Conservation (phyloP, 1,139 yeast genomes). For the Kodamaea anthophila region DNA sequence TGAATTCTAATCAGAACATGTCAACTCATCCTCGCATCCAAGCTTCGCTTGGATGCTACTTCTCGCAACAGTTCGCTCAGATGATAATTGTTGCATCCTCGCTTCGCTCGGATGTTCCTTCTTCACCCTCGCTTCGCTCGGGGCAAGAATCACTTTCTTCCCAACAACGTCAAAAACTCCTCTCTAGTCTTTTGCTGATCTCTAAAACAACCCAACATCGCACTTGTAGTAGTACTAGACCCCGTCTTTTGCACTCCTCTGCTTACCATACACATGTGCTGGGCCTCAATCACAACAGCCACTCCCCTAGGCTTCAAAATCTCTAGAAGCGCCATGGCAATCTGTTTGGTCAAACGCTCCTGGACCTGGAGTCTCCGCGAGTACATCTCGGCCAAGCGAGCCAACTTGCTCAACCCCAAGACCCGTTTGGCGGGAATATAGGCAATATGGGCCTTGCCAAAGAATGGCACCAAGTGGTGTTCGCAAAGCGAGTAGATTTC, state of each 20-base stretch:
- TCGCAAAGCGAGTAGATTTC: slow-evolving; percentile 91
- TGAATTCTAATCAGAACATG: no score
- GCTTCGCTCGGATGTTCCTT: no score
- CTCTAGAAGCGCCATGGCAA: slow-evolving; percentile 91
- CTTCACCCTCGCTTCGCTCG: no score
- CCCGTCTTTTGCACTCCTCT: slow-evolving; percentile 97
- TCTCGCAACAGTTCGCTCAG: no score
- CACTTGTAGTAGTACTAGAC: slow-evolving; percentile 87
- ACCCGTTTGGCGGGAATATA: slow-evolving; percentile 93
- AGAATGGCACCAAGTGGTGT: slow-evolving; percentile 95
- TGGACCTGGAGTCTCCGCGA: slow-evolving; percentile 93
- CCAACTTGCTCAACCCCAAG: slow-evolving; percentile 89
- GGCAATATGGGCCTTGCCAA: slow-evolving; percentile 94
- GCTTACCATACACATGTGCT: slow-evolving; percentile 99
- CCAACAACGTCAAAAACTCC: slow-evolving; percentile 81
- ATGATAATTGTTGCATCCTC: no score
- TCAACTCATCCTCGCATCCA: no score
- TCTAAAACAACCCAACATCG: slow-evolving; percentile 95
- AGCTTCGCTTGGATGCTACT: no score
- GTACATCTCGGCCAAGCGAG: slow-evolving; percentile 95
- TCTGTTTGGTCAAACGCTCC: slow-evolving; percentile 92
- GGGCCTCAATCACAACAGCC: slow-evolving; percentile 95
- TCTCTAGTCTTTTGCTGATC: slow-evolving; percentile 93
- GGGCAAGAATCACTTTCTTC: slow-evolving; percentile 41
- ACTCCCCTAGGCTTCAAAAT: slow-evolving; percentile 92